Base-by-base conservation (phyloP, 176 grass and related monocot species). In the Cymbopogon citratus region DNA sequence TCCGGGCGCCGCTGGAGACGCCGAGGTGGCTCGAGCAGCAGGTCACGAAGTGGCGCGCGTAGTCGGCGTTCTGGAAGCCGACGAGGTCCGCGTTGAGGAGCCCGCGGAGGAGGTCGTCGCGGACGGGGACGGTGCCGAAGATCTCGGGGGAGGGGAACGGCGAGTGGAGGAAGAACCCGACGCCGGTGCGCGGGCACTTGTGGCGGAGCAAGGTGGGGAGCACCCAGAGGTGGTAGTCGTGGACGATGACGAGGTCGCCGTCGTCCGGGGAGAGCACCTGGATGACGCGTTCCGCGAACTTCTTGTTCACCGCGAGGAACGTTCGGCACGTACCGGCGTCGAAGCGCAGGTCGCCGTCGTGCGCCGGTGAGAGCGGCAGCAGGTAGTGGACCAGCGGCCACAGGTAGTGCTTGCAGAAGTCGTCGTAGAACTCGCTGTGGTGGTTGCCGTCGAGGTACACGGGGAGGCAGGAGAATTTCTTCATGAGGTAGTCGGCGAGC, bases 371-470 rank as follows among this genome's bases (percentile, higher is more conserved):
- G 28, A 76, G 21, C 0, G 84, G 89, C 12, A 89, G 54, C 39
- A 85, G 51, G 80, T 77, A 85, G 59, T 94, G 89, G 66, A 94
- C 75, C 5, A 85, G 64, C 36, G 89, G 92, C 92, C 92, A 91
- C 23, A 91, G 64, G 54, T 91, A 89, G 45, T 80, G 82, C 60
- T 88, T 88, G 86, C 90, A 91, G 74, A 91, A 91, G 2, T 23
- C 40, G 63, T 82, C 35, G 66, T 91, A 91, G 78, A 91, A 88
- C 7, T 45, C 25, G 12, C 12, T 31, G 83, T 89, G 84, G 35
- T 44, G 59, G 11, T 5, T 33, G 43, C 19, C 27, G 51, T 44
- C 63, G 26, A 89, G 34, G 87, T 87, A 64, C 21, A 89, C 87
- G 4, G 90, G 90, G 31, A 92, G 29, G 79, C 87, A 92, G 28